Evolutionary conservation across 2,329 filamentous ascomycete genomes (phyloP), one percentile per base, ranked within the genome.

Genomic region (Incumbomyces delicatus): DNA sequence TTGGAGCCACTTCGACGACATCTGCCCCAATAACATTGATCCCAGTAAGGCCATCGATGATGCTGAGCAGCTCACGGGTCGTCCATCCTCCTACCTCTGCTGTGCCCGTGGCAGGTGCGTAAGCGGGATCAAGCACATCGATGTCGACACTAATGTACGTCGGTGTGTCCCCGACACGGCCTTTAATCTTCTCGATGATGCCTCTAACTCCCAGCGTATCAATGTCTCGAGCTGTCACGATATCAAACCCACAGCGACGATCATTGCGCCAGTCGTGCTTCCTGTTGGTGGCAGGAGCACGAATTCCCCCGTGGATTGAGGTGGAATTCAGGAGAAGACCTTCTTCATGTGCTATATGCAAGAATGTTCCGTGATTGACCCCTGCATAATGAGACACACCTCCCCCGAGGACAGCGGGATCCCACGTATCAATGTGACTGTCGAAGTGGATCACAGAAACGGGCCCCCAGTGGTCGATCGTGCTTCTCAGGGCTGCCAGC

Each of bases 391-490:
- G 63, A 6, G 68, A 73, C 5, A 76, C 62, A 1, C 72, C 72
- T 29, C 73, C 73, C 7, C 73, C 73, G 17, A 77, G 60, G 0
- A 75, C 69, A 33, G 71, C 59, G 1, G 74, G 74, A 58, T 76
- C 69, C 74, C 74, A 76, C 0, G 74, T 77, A 58, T 77, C 71
- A 49, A 75, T 60, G 54, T 75, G 74, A 37, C 67, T 72, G 55
- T 77, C 74, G 53, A 78, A 77, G 58, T 77, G 74, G n/a, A 77
- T 75, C 5, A 77, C 73, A 50, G 72, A 75, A 2, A 77, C 71
- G 12, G 66, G 58, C 1, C 74, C 74, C 67, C 69, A 77, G 40
- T 69, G 66, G 2, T 67, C 50, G 52, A 68, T 60, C 0, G 71
- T 69, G 2, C 73, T 75, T 42, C 74, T 60, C 52, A 77, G 55